Percentiles rank a stretch among this genome's conserved stretches.
Conservation (phyloP, 1,284 basidiomycete genomes). For the Ganoderma resinaceum region DNA sequence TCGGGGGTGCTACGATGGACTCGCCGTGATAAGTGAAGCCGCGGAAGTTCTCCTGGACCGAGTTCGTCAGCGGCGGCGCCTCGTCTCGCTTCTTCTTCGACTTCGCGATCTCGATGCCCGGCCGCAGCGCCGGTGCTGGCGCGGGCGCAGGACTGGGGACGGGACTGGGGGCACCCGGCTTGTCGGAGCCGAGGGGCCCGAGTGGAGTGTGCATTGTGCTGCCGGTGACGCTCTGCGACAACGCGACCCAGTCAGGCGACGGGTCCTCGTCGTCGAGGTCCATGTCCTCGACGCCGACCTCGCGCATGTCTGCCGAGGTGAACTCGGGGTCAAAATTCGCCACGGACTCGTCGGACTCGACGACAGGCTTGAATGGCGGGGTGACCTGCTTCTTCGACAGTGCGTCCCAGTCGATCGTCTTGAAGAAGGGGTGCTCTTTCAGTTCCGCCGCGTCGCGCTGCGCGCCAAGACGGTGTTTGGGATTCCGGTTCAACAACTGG, state of each 20-base stretch:
- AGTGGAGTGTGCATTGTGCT: conserved; percentile 65
- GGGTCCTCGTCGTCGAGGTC: conserved; percentile 79
- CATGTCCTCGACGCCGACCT: conserved; percentile 65
- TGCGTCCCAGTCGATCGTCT: conserved; percentile 88
- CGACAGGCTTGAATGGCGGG: conserved; percentile 97
- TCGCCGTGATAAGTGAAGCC: conserved; percentile 92
- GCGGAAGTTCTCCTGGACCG: conserved; percentile 94
- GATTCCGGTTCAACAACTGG: conserved; percentile 96
- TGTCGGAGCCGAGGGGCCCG: conserved; percentile 76
- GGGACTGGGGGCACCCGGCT: conserved; percentile 23
- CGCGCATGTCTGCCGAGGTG: conserved; percentile 84
- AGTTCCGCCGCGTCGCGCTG: conserved; percentile 92
- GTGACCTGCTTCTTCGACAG: conserved; percentile 91
- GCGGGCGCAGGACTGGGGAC: conserved; percentile 26
- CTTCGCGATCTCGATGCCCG: conserved; percentile 63
- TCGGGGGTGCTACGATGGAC: conserved; percentile 63
- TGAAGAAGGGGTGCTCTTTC: conserved; percentile 97
- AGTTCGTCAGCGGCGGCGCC: conserved; percentile 74
- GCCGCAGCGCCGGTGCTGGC: conserved; percentile 44
- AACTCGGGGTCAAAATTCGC: conserved; percentile 99
- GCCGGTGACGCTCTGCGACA: conserved; percentile 49
- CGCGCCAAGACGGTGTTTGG: conserved; percentile 94
- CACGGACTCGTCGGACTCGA: conserved; percentile 98
- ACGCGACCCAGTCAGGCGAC: conserved; percentile 68
- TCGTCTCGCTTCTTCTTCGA: conserved; percentile 54